Percentiles rank a stretch among this genome's conserved stretches.
Conservation (phyloP, 495 filamentous ascomycete genomes). For the Trichocladium uniseriatum region DNA sequence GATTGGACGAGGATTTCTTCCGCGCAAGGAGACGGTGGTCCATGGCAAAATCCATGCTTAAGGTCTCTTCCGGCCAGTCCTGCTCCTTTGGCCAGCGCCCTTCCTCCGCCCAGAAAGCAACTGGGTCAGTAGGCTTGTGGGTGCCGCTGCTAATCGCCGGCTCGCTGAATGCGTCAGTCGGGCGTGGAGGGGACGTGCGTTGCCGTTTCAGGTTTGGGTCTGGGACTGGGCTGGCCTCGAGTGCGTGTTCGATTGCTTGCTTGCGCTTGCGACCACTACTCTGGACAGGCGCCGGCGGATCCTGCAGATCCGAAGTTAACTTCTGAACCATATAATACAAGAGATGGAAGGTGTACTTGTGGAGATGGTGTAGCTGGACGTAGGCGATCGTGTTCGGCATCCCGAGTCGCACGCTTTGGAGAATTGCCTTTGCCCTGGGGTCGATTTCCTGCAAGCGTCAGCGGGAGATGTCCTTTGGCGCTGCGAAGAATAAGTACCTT, state of each 20-base stretch:
- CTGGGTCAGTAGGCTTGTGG: constrained; percentile 2
- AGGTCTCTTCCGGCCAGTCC: constrained; percentile 10
- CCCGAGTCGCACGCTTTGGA: constrained; percentile 11
- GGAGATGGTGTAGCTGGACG: constrained; percentile 8
- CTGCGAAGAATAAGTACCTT: constrained; percentile 16
- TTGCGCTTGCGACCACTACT: constrained; percentile 15
- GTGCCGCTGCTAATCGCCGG: constrained; percentile 6
- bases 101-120: constrained; percentile 8
- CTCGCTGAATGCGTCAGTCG: constrained; percentile 2
- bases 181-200: constrained; percentile 3
- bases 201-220: constrained; percentile 7
- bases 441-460: constrained; percentile 15
- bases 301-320: constrained; percentile 9
- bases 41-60: neutral
- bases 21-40: neutral
- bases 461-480: constrained; percentile 15
- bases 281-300: constrained; percentile 13
- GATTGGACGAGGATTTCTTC: neutral
- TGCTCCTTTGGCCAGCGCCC: constrained; percentile 8
- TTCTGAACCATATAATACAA: constrained; percentile 11
- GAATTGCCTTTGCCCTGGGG: constrained; percentile 14
- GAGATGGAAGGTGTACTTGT: constrained; percentile 7
- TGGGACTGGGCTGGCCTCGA: neutral
- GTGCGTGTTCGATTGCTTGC: constrained; percentile 11
- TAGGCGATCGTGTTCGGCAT: constrained; percentile 12